Conservation (phyloP, 352 stramenopile species). For the Globisporangium abappressorium region DNA sequence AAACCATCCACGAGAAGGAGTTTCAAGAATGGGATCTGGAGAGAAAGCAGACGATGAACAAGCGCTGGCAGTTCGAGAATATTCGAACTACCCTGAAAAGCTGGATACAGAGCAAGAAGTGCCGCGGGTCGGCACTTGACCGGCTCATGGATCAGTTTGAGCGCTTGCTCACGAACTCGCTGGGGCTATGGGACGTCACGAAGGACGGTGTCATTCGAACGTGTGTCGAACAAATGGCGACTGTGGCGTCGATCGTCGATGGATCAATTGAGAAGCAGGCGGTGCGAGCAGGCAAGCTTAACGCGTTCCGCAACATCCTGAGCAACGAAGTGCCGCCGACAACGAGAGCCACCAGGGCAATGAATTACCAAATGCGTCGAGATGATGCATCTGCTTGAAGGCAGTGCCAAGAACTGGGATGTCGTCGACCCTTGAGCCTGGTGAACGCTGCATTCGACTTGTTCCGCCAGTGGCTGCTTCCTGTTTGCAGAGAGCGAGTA, state of each 20-base stretch:
- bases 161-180: background rate
- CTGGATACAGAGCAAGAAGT: background rate
- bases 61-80: background rate
- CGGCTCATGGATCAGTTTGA: constrained; percentile 1
- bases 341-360: background rate
- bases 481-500: no score
- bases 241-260: background rate
- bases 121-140: background rate
- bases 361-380: background rate
- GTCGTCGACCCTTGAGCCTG: background rate
- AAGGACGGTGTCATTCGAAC: background rate
- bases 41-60: background rate
- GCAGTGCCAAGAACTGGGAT: background rate
- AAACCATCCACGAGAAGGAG: background rate
- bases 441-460: no score
- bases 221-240: background rate
- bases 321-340: background rate
- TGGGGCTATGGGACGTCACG: background rate
- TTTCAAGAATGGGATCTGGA: background rate
- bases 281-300: background rate
- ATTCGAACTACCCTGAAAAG: background rate
- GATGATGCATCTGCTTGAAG: background rate
- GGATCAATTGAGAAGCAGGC: background rate
- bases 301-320: background rate
- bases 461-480: no score